Conservation (phyloP, 2,329 filamentous ascomycete species). For the Colletotrichum paranaense region DNA sequence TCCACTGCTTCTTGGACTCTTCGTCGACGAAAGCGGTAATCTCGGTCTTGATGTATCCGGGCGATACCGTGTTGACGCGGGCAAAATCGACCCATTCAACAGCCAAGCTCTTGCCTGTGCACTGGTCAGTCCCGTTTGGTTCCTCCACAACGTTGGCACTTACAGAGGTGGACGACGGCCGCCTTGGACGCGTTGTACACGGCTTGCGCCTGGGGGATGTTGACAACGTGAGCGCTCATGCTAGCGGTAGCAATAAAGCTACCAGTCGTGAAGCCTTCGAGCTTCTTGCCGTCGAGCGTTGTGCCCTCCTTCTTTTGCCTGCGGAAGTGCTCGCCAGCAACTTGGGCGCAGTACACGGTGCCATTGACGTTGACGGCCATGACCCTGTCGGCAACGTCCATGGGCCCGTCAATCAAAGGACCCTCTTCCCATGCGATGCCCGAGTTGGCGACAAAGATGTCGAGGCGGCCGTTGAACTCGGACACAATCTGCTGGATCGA, state of each 20-base stretch:
- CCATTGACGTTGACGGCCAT: constrained; percentile 79
- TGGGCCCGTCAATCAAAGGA: constrained; percentile 71
- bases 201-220: constrained; percentile 79
- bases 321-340: constrained; percentile 76
- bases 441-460: constrained; percentile 83
- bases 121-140: background rate
- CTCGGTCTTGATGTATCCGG: constrained; percentile 81
- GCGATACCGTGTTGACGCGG: constrained; percentile 77
- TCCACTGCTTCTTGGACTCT: constrained; percentile 79
- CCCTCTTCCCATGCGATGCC: constrained; percentile 81
- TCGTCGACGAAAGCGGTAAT: constrained; percentile 73
- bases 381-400: constrained; percentile 75
- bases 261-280: constrained; percentile 71
- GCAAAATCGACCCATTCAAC: constrained; percentile 84
- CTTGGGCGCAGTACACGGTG: constrained; percentile 81
- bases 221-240: constrained; percentile 83
- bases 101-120: constrained; percentile 74
- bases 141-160: constrained; percentile 36
- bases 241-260: constrained; percentile 83
- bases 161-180: constrained; percentile 69
- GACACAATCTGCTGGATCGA: constrained; percentile 64
- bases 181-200: constrained; percentile 81
- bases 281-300: constrained; percentile 68
- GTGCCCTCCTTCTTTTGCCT: constrained; percentile 77
- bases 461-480: constrained; percentile 80